Evolutionary conservation across 805 yeast genomes (phyloP), one percentile per base, ranked within the genome.

Genomic region (Candida koratica): DNA sequence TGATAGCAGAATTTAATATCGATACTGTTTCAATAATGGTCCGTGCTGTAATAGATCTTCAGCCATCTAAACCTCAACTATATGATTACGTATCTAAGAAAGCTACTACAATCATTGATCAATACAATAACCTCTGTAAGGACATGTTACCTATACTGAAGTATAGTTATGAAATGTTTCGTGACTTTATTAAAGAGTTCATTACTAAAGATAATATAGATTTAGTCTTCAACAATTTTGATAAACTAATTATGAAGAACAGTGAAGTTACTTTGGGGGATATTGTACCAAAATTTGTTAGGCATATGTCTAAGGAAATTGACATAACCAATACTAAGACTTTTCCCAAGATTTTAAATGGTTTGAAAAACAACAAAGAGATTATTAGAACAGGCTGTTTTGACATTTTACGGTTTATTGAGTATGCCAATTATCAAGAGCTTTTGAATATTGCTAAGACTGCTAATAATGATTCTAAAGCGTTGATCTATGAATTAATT

Each of bases 301-400:
- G 41, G 14, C 17, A 31, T 44, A 13, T 36, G 49, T 8, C 27
- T 35, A 3, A 25, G 38, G 5, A 31, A 3, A 6, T 23, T 12
- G 12, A 17, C 17, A 74, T 41, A 10, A 23, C 33, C 59, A 32
- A 24, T 6, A 58, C 77, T 1, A 58, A 56, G 38, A 45, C 58
- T 12, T 44, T 58, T n/a, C 20, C 45, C 6, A 46, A 55, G 22
- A 38, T 54, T 12, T 50, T 65, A 12, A 51, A 55, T 25, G 53
- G 56, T 6, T 62, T 85, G 41, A 82, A 84, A 45, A 79, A 93
- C 8, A 63, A 88, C 2, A 89, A 87, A 49, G 84, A 75, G 16
- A 34, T 51, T n/a, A 79, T 83, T 1, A 73, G 90, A 43, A 41
- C 44, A 7, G 71, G 72, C 13, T 69, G 85, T 2, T 52, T 60